Evolutionary conservation across 2,329 filamentous ascomycete species (phyloP), one percentile per base, ranked within the genome.

Genomic region (Colletotrichum orchidophilum): DNA sequence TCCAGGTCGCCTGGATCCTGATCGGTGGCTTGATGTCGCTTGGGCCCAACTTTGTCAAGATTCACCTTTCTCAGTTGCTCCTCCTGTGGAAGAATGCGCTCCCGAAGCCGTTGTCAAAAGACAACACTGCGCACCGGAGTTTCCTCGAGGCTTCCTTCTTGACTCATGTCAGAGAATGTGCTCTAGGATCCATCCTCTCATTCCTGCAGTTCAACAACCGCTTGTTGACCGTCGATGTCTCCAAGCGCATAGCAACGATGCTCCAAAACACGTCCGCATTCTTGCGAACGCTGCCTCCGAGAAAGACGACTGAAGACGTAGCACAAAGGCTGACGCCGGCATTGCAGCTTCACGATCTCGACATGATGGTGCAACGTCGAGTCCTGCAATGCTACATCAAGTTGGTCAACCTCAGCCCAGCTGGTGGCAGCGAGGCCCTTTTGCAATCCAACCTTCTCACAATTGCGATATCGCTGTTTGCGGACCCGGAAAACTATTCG

Each of bases 41-140:
- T 1, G 96, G 96, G 0, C 96, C 96, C 4, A 98, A 97, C 80
- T 99, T 99, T 80, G 96, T 98, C 81, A 99, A 99, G 83, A 98
- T 98, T 27, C 96, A 99, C 81, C 87, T 99, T 8, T 96, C 95
- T 2, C 96, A 99, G 78, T 87, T 99, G 26, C 90, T 99, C 66
- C 85, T 99, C 9, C 85, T 99, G 7, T 99, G 96, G 96, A 97
- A 97, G 81, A 99, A 98, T 80, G 96, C 96, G 0, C 87, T 99
- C 12, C 96, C 97, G 0, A 97, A 97, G 77, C 96, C 97, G 6
- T 83, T 98, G n/a, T 92, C 94, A 39, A 97, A 95, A 80, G 96
- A 98, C 75, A 97, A 96, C 75, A 94, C 94, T 61, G 90, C 92
- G 0, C 91, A 96, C 73, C 90, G 95, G 63, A 96, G 93, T 73